These are phyloP conservation scores for Tremella yokohamensis DNA, from an alignment of 768 basidiomycete species.

Conservation along the genomic window DNA sequence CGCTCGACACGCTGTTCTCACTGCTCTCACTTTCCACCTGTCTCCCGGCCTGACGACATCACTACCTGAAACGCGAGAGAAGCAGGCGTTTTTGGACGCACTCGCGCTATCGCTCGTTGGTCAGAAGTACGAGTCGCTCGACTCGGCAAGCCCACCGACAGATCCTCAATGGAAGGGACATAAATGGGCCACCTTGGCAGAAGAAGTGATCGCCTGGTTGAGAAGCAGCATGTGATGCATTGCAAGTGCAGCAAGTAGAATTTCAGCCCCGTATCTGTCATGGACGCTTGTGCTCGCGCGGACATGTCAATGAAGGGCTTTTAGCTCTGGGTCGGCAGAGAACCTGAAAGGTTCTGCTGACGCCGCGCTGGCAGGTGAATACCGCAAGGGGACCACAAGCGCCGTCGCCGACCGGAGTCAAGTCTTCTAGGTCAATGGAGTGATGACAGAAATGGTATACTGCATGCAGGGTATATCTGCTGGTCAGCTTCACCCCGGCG, in stretches of 20 bases:
- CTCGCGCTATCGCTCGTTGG: slow-evolving; percentile 30
- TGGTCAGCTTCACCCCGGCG: too few relatives aligned
- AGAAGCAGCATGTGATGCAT: slow-evolving; percentile 28
- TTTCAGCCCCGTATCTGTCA: slow-evolving; percentile 51
- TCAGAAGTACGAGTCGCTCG: slow-evolving; percentile 30
- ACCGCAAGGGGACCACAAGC: too few relatives aligned
- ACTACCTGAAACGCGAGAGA: slow-evolving; percentile 3
- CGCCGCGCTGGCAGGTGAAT: too few relatives aligned
- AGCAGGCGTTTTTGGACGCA: slow-evolving; percentile 29
- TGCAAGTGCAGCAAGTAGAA: not conserved
- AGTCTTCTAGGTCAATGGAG: too few relatives aligned
- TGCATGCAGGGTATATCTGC: too few relatives aligned
- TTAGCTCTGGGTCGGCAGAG: too few relatives aligned
- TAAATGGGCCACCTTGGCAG: slow-evolving; percentile 8
- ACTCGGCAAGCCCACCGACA: slow-evolving; percentile 19
- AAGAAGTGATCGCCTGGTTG: slow-evolving; percentile 32
- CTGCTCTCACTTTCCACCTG: slow-evolving; percentile 24
- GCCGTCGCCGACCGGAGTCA: too few relatives aligned
- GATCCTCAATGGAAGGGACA: slow-evolving; percentile 6
- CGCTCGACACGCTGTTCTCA: slow-evolving; percentile 43
- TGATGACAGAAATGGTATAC: too few relatives aligned
- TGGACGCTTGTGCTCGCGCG: slow-evolving; percentile 34
- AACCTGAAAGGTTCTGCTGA: too few relatives aligned
- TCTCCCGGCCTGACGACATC: slow-evolving; percentile 6
- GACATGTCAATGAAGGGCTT: slow-evolving; percentile 42